Conservation (phyloP, 139 green algal species). For the Diplosphaera chodatii region DNA sequence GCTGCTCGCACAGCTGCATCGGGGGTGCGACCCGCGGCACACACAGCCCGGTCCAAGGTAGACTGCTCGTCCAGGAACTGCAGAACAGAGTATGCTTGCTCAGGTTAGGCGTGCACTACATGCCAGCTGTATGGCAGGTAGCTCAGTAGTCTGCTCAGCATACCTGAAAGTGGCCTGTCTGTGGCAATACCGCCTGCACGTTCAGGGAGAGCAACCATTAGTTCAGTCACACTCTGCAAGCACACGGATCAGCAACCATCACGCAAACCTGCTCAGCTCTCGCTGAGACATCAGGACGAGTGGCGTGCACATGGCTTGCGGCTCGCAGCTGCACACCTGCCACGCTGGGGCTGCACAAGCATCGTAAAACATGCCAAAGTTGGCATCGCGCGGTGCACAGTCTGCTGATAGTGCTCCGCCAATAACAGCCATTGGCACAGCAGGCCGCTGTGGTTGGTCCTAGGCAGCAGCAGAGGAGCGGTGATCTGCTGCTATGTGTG, state of each 20-base stretch:
- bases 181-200: conserved; percentile 21
- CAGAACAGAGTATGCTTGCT: no score
- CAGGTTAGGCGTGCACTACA: no score
- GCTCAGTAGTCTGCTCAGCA: no score
- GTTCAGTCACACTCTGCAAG: no score
- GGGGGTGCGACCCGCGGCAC: conserved; percentile 21
- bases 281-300: no score
- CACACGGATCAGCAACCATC: no score
- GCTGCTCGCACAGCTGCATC: conserved; percentile 37
- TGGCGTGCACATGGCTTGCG: neutral
- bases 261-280: no score
- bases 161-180: conserved; percentile 70
- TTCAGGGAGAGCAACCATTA: no score
- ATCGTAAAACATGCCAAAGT: conserved; percentile 60
- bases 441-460: neutral
- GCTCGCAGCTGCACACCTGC: conserved; percentile 28
- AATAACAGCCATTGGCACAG: conserved; percentile 57
- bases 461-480: no score
- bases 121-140: no score
- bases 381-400: conserved; percentile 61
- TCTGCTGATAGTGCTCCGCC: conserved; percentile 51
- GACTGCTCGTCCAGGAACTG: conserved; percentile 58
- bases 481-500: no score
- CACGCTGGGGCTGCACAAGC: conserved; percentile 37
- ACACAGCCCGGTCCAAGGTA: conserved; percentile 49